Evolutionary conservation across 2,329 filamentous ascomycete genomes (phyloP), one percentile per base, ranked within the genome.

Genomic region (Paraconiothyrium sp.): DNA sequence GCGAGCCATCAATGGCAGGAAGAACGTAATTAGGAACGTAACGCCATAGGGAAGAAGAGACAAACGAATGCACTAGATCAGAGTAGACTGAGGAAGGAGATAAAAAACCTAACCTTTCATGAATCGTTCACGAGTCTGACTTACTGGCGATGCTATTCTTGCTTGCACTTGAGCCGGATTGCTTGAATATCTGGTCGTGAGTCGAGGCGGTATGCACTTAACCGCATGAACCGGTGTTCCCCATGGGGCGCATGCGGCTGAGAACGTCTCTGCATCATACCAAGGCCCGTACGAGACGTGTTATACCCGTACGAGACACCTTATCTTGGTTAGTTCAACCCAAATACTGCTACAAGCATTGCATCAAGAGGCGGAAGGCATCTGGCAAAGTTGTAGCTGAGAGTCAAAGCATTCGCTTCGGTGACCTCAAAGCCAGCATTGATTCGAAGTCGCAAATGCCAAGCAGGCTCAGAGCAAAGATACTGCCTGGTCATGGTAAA

Each of bases 1-100:
- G 41, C 64, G 67, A 63, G 67, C 63, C 64, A 70, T 71, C 56
- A 62, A 43, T 54, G 55, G 34, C 32, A 13, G 30, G 20, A 32
- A 37, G 24, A 61, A 52, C 61, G 59, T 60, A 57, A 58, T 69
- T 60, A 62, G 67, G 61, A 48, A 55, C 39, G 48, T 24, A 47
- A 10, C 16, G 14, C 32, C 32, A 54, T 41, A 59, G 62, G 59
- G 24, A 6, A 6, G 11, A 41, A 56, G 54, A 65, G 63, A 49
- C 22, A 47, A 62, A 62, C 20, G 43, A 48, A 22, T 6, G 46
- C 27, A 48, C 9, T 48, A 22, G 46, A 56, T 39, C 32, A 46
- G 55, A 50, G 58, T 41, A 44, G 44, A 56, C 20, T 16, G 20
- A 35, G 47, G 27, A 46, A 34, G 34, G 30, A 43, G 6, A 20